Conservation (phyloP, 2,329 filamentous ascomycete species). For the Trichoderma sp. region DNA sequence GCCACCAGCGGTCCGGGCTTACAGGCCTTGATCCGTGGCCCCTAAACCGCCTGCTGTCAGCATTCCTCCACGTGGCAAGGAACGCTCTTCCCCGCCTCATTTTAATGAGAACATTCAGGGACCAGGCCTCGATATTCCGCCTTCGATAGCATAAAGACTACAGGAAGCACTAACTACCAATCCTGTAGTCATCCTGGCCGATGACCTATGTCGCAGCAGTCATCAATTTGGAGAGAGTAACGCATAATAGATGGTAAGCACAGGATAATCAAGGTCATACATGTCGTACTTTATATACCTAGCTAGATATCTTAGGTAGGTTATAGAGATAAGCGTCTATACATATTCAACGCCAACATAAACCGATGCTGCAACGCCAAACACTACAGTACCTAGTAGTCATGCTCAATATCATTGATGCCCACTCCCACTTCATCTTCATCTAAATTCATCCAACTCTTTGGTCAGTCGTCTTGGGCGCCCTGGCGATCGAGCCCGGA, state of each 20-base stretch:
- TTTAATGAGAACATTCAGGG: background rate
- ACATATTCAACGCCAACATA: background rate
- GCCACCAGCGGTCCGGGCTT: background rate
- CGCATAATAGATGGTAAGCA: background rate
- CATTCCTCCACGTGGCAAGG: background rate
- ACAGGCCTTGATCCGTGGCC: background rate
- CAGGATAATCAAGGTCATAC: background rate
- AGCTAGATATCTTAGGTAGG: background rate
- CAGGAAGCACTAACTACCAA: background rate
- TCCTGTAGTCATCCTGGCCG: background rate
- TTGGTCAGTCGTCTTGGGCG: conserved; percentile 34
- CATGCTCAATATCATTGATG: background rate
- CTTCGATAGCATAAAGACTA: background rate
- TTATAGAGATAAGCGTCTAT: background rate
- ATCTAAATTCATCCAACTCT: background rate
- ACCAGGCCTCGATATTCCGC: background rate
- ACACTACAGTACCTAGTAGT: background rate
- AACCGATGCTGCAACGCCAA: background rate
- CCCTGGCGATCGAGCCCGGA: conserved; percentile 47
- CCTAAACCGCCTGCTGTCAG: background rate
- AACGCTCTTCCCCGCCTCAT: background rate
- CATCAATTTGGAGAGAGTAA: background rate
- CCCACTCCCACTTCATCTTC: background rate
- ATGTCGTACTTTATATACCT: background rate
- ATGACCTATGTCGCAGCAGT: background rate